Base-by-base conservation (phyloP, 208 protist species). In the Leishmania arabica region DNA sequence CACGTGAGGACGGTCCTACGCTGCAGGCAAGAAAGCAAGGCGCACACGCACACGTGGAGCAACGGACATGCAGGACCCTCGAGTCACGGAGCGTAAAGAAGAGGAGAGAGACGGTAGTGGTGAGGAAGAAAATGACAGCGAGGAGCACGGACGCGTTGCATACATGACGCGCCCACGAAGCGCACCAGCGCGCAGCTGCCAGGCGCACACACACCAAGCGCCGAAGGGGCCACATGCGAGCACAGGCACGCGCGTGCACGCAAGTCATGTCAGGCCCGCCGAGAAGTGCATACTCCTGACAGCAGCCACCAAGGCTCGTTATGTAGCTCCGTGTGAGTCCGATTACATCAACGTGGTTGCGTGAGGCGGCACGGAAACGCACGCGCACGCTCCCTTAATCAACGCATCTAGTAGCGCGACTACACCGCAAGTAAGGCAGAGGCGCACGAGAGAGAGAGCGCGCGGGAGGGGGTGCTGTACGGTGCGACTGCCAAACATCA, bases 191-290 rank as follows among this genome's bases (percentile, higher is more conserved):
- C 15, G 34, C 17, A 21, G 2, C 31, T 42, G 34, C 45, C 42
- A 51, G 7, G 45, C 0, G 27, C 53, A 11, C 45, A 49, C 8
- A 11, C 45, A 13, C 8, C 45, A 42, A 47, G 31, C 34, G 3
- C 27, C 68, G 34, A 31, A 49, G 66, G 34, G 9, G 68, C 58
- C 66, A 31, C 24, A 76, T 34, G 49, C 72, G 53, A 60, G 31
- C 77, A 45, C 65, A 37, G 8, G 31, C n/a, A 77, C 77, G 37
- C 64, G 49, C 49, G 78, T 66, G 53, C 27, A 21, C 21, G 54
- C 54, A 58, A 27, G 54, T 24, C 54, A 27, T 19, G 17, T n/a
- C 24, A n/a, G 54, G 54, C 54, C 24, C 54, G 54, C 27, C 54
- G 19, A 27, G 54, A 58, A 19, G 8, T 58, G 54, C 21, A 24